Percentiles rank a stretch among this genome's conserved stretches.
These are phyloP conservation scores for Apiotrichum siamense DNA, from an alignment of 1,284 basidiomycete species.

Conservation along the genomic window DNA sequence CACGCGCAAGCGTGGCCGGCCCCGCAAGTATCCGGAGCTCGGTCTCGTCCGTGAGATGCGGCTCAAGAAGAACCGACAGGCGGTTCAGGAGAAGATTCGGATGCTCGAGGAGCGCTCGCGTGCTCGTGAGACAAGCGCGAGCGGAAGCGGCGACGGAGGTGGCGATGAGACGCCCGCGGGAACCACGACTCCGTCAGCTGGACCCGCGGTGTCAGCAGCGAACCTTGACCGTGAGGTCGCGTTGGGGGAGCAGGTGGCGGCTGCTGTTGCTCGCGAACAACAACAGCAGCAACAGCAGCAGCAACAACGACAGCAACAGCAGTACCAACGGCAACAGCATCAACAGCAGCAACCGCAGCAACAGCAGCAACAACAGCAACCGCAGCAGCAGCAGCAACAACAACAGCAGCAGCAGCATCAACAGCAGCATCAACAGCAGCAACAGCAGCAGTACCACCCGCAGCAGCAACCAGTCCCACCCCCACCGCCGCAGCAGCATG, in stretches of 20 bases:
- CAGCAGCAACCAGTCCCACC: neutral
- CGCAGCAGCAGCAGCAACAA: neutral
- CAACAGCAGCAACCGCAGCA: neutral
- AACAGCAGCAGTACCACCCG: neutral
- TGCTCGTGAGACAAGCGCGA: neutral
- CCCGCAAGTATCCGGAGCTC: constrained; percentile 39
- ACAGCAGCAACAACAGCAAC: too few relatives aligned
- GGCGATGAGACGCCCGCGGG: neutral
- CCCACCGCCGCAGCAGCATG: too few relatives aligned
- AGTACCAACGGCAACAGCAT: too few relatives aligned
- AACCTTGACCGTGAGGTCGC: constrained; percentile 5
- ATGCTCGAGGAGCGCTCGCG: constrained; percentile 16
- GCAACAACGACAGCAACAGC: neutral
- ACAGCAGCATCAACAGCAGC: constrained; percentile 7
- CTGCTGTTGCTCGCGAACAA: constrained; percentile 10
- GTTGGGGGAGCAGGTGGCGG: constrained; percentile 15
- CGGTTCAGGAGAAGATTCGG: constrained; percentile 29
- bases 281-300: neutral
- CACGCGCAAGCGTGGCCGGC: constrained; percentile 33
- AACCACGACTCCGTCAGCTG: too few relatives aligned
- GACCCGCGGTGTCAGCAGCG: neutral
- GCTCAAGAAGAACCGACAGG: constrained; percentile 38
- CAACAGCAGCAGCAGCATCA: too few relatives aligned
- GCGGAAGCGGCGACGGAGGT: neutral
- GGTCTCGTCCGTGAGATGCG: constrained; percentile 43